Conservation (phyloP, 495 filamentous ascomycete species). For the Aspergillus asperescens region DNA sequence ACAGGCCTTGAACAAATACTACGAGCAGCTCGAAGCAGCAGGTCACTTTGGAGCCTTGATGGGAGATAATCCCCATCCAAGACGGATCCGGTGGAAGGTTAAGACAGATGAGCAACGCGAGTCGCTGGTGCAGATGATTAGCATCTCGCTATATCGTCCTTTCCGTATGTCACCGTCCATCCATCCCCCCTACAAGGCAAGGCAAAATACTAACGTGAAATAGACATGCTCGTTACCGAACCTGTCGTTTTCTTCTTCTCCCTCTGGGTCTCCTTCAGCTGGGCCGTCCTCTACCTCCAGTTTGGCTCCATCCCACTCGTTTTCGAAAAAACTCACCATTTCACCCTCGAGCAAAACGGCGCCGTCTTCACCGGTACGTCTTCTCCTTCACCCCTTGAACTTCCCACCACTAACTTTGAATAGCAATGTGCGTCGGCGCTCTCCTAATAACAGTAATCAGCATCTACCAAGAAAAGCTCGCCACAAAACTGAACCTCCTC, state of each 20-base stretch:
- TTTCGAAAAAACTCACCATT: slow-evolving; percentile 64
- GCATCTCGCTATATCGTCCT: slow-evolving; percentile 66
- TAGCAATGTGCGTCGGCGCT: slow-evolving; percentile 64
- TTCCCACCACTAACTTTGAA: slow-evolving; percentile 1
- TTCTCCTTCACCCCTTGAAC: not conserved
- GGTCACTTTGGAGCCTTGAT: slow-evolving; percentile 63
- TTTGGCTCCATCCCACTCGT: slow-evolving; percentile 75
- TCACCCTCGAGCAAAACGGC: slow-evolving; percentile 60
- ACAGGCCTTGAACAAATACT: slow-evolving; percentile 68
- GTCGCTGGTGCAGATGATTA: slow-evolving; percentile 65
- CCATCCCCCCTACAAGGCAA: not conserved
- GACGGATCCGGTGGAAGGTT: slow-evolving; percentile 78
- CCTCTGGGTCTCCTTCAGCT: slow-evolving; percentile 83
- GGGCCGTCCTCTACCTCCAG: slow-evolving; percentile 84
- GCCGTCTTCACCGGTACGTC: slow-evolving; percentile 60
- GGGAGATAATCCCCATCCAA: slow-evolving; percentile 33
- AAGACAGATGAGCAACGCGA: slow-evolving; percentile 75
- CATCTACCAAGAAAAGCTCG: slow-evolving; percentile 64
- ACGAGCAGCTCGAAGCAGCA: slow-evolving; percentile 60
- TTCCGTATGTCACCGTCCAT: slow-evolving; percentile 49
- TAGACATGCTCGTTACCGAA: slow-evolving; percentile 76
- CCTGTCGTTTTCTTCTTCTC: slow-evolving; percentile 95
- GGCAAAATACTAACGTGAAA: not conserved
- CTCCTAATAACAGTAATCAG: slow-evolving; percentile 66
- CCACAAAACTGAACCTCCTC: slow-evolving; percentile 36